Evolutionary conservation across 2,329 filamentous ascomycete genomes (phyloP).

Genomic region (Fusarium nematophilum): DNA sequence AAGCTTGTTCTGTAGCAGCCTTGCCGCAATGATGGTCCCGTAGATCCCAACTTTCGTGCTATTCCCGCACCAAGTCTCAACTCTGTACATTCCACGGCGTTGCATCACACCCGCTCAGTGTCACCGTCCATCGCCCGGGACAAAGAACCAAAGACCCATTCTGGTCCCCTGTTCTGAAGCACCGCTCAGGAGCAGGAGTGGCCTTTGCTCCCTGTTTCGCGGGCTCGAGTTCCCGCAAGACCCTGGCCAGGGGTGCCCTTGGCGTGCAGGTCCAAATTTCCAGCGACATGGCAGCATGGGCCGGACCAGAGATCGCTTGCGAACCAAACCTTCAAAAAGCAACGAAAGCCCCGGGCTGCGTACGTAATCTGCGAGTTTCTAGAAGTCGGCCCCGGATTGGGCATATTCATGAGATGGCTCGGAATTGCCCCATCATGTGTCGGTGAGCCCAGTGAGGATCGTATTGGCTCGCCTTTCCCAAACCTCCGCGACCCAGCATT

Average conservation of each 20-base stretch:
- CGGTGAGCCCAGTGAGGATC: slow-evolving; percentile 21
- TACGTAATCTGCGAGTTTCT: slow-evolving; percentile 31
- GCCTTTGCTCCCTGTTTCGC: slow-evolving; percentile 36
- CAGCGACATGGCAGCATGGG: slow-evolving; percentile 37
- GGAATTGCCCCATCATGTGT: slow-evolving; percentile 21
- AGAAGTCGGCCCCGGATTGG: slow-evolving; percentile 34
- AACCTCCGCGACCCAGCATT: slow-evolving; percentile 7
- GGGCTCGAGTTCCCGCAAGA: slow-evolving; percentile 25
- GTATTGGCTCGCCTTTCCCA: slow-evolving; percentile 22
- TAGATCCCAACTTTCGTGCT: slow-evolving; percentile 3
- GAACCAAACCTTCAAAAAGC: slow-evolving; percentile 30
- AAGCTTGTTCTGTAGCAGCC: neutral
- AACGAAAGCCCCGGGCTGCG: slow-evolving; percentile 35
- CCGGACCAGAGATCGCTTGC: slow-evolving; percentile 23
- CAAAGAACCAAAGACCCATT: slow-evolving; percentile 23
- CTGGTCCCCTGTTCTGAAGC: slow-evolving; percentile 22
- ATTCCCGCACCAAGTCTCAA: slow-evolving; percentile 12
- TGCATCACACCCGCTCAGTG: slow-evolving; percentile 4
- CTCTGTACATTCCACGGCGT: neutral
- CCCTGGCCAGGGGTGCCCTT: slow-evolving; percentile 43
- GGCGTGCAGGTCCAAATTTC: slow-evolving; percentile 46
- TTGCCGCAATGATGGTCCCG: slow-evolving; percentile 6
- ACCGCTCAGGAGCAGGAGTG: slow-evolving; percentile 26
- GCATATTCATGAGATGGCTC: slow-evolving; percentile 10
- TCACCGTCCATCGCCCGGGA: slow-evolving; percentile 1